These are phyloP conservation scores for Aspergillus pseudonomiae DNA, from an alignment of 2,329 filamentous ascomycete species.

Conservation along the genomic window DNA sequence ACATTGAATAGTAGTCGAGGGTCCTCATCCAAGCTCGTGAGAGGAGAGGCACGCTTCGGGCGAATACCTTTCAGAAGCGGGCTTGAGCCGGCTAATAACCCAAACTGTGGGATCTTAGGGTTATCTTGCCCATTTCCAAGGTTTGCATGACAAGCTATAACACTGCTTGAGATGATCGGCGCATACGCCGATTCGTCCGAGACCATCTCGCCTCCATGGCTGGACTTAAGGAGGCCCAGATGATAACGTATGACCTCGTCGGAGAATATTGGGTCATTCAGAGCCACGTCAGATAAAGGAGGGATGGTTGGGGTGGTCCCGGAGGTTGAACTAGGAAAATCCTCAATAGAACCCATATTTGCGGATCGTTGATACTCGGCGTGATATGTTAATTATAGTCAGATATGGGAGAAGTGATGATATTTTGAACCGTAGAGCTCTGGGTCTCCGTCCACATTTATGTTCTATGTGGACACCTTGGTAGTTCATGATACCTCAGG, in stretches of 20 bases:
- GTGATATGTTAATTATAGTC: background rate
- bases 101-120: background rate
- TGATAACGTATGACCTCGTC: background rate
- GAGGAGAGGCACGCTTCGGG: background rate
- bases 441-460: background rate
- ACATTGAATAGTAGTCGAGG: slow-evolving; percentile 22
- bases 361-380: background rate
- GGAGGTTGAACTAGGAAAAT: background rate
- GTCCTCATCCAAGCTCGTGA: slow-evolving; percentile 5
- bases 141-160: background rate
- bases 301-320: background rate
- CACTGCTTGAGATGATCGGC: background rate
- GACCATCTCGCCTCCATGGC: background rate
- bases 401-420: background rate
- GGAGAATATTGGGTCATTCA: background rate
- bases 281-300: background rate
- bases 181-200: background rate
- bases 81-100: background rate
- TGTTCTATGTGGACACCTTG: background rate
- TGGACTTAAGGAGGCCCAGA: background rate
- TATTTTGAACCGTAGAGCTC: background rate
- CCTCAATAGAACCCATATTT: background rate
- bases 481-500: background rate
- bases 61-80: background rate
- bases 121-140: background rate